Evolutionary conservation across 2,329 filamentous ascomycete species (phyloP).

Genomic region (Chalaropsis ovoidea): DNA sequence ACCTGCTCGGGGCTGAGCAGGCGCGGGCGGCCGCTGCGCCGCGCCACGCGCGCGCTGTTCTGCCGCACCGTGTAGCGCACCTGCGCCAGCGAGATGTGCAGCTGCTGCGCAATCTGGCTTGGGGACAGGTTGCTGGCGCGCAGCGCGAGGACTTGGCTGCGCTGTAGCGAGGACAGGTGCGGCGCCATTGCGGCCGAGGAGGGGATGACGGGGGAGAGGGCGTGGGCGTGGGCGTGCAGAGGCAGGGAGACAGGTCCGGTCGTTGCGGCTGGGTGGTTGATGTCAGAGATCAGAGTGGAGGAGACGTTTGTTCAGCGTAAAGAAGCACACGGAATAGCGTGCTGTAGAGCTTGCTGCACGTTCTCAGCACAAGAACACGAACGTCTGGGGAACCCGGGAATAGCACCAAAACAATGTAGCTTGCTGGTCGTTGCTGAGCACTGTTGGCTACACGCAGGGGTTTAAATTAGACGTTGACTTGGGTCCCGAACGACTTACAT

Average conservation of each 20-base stretch:
- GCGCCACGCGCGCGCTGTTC: slow-evolving; percentile 20
- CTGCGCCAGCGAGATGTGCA: slow-evolving; percentile 22
- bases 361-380: neutral
- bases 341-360: no score
- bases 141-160: slow-evolving; percentile 23
- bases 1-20: slow-evolving; percentile 23
- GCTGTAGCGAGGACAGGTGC: slow-evolving; percentile 24
- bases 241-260: neutral
- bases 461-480: slow-evolving; percentile 16
- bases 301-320: no score
- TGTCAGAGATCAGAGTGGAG: no score
- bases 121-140: slow-evolving; percentile 24
- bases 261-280: no score
- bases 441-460: slow-evolving; percentile 8
- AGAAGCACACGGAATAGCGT: no score
- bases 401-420: neutral
- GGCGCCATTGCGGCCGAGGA: slow-evolving; percentile 19
- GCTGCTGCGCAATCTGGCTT: slow-evolving; percentile 22
- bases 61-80: slow-evolving; percentile 24
- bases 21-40: slow-evolving; percentile 22
- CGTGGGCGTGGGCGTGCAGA: neutral
- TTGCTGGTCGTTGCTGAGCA: neutral
- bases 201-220: neutral
- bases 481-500: neutral
- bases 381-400: neutral